These are phyloP conservation scores for Blumeria hordei DNA, from an alignment of 2,329 filamentous ascomycete species.

Conservation along the genomic window DNA sequence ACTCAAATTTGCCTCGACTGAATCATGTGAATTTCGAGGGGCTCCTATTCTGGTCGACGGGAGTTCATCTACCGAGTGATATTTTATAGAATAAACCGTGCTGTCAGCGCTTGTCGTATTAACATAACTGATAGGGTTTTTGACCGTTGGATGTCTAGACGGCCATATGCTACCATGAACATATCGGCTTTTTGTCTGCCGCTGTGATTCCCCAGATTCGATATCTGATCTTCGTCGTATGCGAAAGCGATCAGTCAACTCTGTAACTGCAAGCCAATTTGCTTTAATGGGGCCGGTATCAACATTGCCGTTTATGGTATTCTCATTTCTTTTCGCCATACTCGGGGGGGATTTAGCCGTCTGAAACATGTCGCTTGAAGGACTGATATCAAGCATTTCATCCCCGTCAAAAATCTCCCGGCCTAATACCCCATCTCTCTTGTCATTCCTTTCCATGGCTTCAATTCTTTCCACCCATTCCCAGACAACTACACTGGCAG, in stretches of 20 bases:
- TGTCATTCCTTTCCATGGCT: constrained; percentile 45
- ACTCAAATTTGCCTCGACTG: constrained; percentile 6
- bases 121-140: constrained; percentile 33
- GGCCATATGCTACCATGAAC: constrained; percentile 20
- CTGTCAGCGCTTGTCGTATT: constrained; percentile 39
- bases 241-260: constrained; percentile 11
- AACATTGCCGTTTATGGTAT: constrained; percentile 9
- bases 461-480: constrained; percentile 62
- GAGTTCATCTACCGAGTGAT: constrained; percentile 27
- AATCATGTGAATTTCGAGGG: constrained; percentile 1
- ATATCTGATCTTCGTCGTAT: constrained; percentile 8
- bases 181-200: constrained; percentile 1
- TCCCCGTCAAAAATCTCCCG: constrained; percentile 51
- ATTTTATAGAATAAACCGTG: constrained; percentile 37
- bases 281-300: constrained; percentile 7
- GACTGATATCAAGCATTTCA: constrained; percentile 43
- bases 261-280: constrained; percentile 21
- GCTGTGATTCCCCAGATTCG: constrained; percentile 4
- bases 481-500: constrained; percentile 59
- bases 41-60: constrained; percentile 5
- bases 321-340: constrained; percentile 7
- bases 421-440: constrained; percentile 47
- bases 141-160: constrained; percentile 26
- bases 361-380: constrained; percentile 24
- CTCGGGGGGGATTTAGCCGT: constrained; percentile 14